Evolutionary conservation across 73 alveolate species (phyloP).

Genomic region (Paramecium biaurelia): DNA sequence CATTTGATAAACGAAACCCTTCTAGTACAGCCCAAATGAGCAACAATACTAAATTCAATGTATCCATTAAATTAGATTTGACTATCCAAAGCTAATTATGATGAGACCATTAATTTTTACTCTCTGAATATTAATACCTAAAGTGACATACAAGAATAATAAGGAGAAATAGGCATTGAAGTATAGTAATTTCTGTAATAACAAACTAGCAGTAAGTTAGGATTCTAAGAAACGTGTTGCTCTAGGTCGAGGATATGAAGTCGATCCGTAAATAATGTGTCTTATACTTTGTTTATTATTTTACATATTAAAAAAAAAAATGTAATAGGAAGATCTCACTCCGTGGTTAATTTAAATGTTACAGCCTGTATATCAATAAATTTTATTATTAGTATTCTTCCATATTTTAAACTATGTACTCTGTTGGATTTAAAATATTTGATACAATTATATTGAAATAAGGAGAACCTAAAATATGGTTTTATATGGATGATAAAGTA

Average conservation of each 20-base stretch:
- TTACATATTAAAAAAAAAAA: background rate
- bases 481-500: slow-evolving; percentile 29
- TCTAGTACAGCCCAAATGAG: slow-evolving; percentile 23
- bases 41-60: background rate
- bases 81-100: slow-evolving; percentile 1
- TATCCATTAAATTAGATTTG: background rate
- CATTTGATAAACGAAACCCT: slow-evolving; percentile 30
- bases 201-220: background rate
- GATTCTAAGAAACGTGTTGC: slow-evolving; percentile 36
- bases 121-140: slow-evolving; percentile 3
- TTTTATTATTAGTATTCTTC: background rate
- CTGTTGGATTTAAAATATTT: background rate
- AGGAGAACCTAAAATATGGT: slow-evolving; percentile 49
- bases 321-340: background rate
- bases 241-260: slow-evolving; percentile 26
- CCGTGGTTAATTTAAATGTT: background rate
- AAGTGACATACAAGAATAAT: background rate
- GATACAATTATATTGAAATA: background rate
- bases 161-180: slow-evolving; percentile 24
- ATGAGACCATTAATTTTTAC: background rate
- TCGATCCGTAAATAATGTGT: slow-evolving; percentile 23
- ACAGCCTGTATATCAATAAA: slow-evolving; percentile 6
- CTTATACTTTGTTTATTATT: slow-evolving; percentile 25
- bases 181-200: slow-evolving; percentile 20
- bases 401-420: slow-evolving; percentile 20